These are phyloP conservation scores for Bacidia gigantensis DNA, from an alignment of 495 filamentous ascomycete species.

Conservation along the genomic window DNA sequence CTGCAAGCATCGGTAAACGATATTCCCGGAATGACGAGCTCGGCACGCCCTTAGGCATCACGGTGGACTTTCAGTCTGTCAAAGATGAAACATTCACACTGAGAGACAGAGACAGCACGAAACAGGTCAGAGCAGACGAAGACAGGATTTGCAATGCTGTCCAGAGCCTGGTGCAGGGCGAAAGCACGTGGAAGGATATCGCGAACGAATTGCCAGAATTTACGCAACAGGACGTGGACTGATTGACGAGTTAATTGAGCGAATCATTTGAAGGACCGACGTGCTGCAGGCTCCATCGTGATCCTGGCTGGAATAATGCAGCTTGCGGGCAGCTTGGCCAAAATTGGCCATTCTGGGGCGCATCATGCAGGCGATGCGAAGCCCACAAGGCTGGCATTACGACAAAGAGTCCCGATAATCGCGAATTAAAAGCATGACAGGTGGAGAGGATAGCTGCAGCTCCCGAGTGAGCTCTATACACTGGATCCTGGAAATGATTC, in stretches of 20 bases:
- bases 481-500: too few relatives aligned
- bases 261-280: background rate
- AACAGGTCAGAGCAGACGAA: constrained; percentile 51
- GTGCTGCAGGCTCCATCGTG: background rate
- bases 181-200: constrained; percentile 53
- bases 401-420: too few relatives aligned
- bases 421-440: too few relatives aligned
- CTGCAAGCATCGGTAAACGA: constrained; percentile 56
- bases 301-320: background rate
- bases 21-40: constrained; percentile 56
- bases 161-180: constrained; percentile 44
- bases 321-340: too few relatives aligned
- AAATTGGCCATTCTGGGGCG: too few relatives aligned
- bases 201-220: constrained; percentile 48
- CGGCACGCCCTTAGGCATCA: constrained; percentile 51
- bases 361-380: too few relatives aligned
- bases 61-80: constrained; percentile 57
- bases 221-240: constrained; percentile 53
- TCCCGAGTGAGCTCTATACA: too few relatives aligned
- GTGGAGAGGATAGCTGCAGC: too few relatives aligned
- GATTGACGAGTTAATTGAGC: constrained; percentile 12
- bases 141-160: constrained; percentile 52
- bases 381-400: too few relatives aligned
- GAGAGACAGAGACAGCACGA: constrained; percentile 51
- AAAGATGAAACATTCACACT: constrained; percentile 56